These are phyloP conservation scores for Apophysomyces sp. DNA, from an alignment of 371 early-diverging fungal genomes.

Conservation along the genomic window DNA sequence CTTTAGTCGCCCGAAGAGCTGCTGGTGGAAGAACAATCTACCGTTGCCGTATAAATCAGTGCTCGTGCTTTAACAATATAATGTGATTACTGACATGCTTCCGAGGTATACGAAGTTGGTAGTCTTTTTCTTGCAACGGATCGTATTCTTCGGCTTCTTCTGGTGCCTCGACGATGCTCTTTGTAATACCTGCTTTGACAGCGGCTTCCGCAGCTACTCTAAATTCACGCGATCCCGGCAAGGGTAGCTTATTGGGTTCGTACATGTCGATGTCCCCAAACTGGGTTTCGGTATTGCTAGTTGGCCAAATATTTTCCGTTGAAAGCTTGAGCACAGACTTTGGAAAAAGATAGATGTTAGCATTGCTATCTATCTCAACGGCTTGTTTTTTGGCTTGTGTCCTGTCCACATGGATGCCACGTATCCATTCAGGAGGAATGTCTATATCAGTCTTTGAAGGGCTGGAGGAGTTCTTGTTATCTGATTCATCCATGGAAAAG, in stretches of 20 bases:
- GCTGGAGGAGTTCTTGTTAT: too few species aligned
- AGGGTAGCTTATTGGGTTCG: neutral
- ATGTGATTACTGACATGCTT: neutral
- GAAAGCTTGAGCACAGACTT: neutral
- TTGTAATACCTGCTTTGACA: neutral
- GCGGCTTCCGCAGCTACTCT: neutral
- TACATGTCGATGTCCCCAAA: neutral
- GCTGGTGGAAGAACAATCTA: neutral
- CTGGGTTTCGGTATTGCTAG: too few species aligned
- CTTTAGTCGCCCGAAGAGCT: neutral
- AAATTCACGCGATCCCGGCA: neutral
- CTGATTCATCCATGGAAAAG: too few species aligned
- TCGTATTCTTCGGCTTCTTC: neutral
- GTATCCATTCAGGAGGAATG: neutral
- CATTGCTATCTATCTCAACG: neutral
- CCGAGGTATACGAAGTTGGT: neutral
- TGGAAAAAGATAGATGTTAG: neutral
- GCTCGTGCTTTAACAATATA: neutral
- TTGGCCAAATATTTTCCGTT: neutral
- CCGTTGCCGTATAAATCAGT: neutral
- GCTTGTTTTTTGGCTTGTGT: neutral
- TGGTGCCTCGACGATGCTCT: too few species aligned
- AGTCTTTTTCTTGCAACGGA: too few species aligned
- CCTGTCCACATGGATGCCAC: neutral
- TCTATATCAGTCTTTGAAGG: neutral